Conservation (phyloP, 495 filamentous ascomycete species). For the Aspergillus panamensis region DNA sequence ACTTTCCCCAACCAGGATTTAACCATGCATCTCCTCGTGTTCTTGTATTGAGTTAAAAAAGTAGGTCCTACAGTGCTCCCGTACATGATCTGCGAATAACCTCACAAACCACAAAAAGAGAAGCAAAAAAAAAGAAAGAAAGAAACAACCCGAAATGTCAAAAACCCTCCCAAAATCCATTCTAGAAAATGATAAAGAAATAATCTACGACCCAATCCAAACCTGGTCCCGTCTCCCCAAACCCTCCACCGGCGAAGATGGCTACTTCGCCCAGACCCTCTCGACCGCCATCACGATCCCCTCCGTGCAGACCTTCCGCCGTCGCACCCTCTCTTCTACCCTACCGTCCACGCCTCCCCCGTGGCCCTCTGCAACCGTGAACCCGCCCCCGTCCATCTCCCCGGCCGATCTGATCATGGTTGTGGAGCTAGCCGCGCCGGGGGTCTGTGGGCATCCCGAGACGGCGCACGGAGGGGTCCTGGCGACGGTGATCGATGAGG, state of each 20-base stretch:
- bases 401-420: slow-evolving; percentile 41
- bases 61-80: too few relatives aligned
- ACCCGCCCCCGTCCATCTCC: slow-evolving; percentile 22
- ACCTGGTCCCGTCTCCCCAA: slow-evolving; percentile 39
- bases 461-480: slow-evolving; percentile 51
- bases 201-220: slow-evolving; percentile 32
- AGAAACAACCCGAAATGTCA: too few relatives aligned
- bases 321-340: slow-evolving; percentile 21
- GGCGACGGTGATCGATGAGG: slow-evolving; percentile 69
- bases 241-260: slow-evolving; percentile 39
- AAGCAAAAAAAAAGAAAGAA: too few relatives aligned
- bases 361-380: slow-evolving; percentile 34
- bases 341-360: slow-evolving; percentile 13
- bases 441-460: slow-evolving; percentile 38
- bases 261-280: slow-evolving; percentile 37
- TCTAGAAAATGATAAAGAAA: slow-evolving; percentile 28
- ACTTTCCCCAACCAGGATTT: neutral
- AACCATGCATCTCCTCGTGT: too few relatives aligned
- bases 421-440: slow-evolving; percentile 32
- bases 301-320: slow-evolving; percentile 36
- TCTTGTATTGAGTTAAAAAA: too few relatives aligned
- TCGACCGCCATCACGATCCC: slow-evolving; percentile 39
- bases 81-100: too few relatives aligned
- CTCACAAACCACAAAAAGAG: too few relatives aligned
- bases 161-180: too few relatives aligned